phyloP scores from a whole-genome alignment of 2,329 filamentous ascomycete species.

The Fusarium xylarioides region DNA sequence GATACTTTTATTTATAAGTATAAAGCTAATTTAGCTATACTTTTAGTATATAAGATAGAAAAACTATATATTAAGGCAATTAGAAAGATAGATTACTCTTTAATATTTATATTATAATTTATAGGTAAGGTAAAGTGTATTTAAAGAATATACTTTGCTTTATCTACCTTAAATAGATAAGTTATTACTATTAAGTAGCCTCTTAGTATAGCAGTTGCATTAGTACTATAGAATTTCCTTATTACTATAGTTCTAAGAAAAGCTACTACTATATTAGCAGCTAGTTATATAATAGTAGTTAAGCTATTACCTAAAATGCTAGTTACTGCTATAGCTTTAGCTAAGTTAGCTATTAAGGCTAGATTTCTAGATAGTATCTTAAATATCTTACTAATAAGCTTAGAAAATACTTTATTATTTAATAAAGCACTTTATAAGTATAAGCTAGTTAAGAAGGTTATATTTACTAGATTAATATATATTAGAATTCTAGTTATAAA shows the following conservation, averaged over 20 bases:
- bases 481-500: conserved; percentile 73
- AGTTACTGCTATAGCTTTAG: conserved; percentile 74
- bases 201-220: conserved; percentile 47
- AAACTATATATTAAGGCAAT: no score
- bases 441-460: conserved; percentile 67
- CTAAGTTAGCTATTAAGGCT: conserved; percentile 73
- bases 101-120: no score
- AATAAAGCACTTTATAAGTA: conserved; percentile 59
- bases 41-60: no score
- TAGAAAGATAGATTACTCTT: no score
- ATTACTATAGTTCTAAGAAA: conserved; percentile 61
- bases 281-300: conserved; percentile 78
- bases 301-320: conserved; percentile 80
- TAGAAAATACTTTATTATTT: no score
- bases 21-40: no score
- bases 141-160: no score
- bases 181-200: conserved; percentile 72
- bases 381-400: conserved; percentile 56
- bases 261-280: conserved; percentile 67
- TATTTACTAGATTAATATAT: conserved; percentile 78
- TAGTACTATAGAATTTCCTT: conserved; percentile 67
- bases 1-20: no score
- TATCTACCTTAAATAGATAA: no score
- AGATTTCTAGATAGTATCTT: conserved; percentile 80
- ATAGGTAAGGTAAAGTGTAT: no score